phyloP scores from a whole-genome alignment of 2,329 filamentous ascomycete genomes.

The Tolypocladium guangdongense region DNA sequence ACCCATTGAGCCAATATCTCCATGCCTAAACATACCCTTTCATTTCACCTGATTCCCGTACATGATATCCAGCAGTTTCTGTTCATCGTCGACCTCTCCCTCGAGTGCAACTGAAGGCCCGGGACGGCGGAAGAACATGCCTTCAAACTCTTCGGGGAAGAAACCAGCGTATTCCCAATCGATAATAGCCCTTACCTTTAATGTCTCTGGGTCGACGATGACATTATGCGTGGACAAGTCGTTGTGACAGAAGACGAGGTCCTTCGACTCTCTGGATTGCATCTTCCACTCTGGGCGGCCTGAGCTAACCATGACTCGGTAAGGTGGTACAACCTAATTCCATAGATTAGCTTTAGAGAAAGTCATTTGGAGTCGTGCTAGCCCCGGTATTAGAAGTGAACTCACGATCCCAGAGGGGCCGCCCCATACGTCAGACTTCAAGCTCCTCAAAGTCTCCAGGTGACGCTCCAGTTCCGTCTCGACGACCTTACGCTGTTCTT shows the following conservation, averaged over 20 bases:
- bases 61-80: slow-evolving; percentile 3
- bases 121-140: slow-evolving; percentile 10
- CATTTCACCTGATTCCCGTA: not conserved
- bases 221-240: slow-evolving; percentile 5
- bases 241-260: slow-evolving; percentile 10
- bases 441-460: slow-evolving; percentile 1
- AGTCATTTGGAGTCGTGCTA: no score
- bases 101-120: slow-evolving; percentile 14
- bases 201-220: slow-evolving; percentile 9
- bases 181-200: slow-evolving; percentile 21
- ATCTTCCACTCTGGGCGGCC: slow-evolving; percentile 6
- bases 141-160: slow-evolving; percentile 18
- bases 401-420: slow-evolving; percentile 6
- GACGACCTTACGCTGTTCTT: slow-evolving; percentile 3
- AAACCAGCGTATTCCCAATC: slow-evolving; percentile 28
- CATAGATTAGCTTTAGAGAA: no score
- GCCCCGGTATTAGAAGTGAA: not conserved
- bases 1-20: no score
- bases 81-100: slow-evolving; percentile 13
- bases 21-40: no score
- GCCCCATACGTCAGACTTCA: slow-evolving; percentile 9
- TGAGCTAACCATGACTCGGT: slow-evolving; percentile 5
- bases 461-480: slow-evolving; percentile 7
- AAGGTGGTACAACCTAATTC: slow-evolving; percentile 7
- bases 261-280: slow-evolving; percentile 3